Percentiles rank a stretch among this genome's conserved stretches.
phyloP scores from a whole-genome alignment of 495 filamentous ascomycete genomes.

The Aspergillus ostianus region DNA sequence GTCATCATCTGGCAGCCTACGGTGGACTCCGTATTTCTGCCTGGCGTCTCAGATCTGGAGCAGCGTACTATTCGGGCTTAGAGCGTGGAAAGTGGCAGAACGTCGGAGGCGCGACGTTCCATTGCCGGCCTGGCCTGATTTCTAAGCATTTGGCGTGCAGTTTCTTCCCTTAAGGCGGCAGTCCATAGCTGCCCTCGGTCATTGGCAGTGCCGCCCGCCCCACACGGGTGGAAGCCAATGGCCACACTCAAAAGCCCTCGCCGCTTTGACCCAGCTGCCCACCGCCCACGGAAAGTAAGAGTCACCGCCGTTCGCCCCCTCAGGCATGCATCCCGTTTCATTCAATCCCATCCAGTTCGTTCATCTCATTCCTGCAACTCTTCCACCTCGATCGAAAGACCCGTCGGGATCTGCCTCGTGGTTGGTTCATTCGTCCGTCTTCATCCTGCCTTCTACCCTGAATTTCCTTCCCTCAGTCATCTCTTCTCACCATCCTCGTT shows the following conservation, averaged over 20 bases:
- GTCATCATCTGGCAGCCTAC: no score
- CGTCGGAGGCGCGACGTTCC: slow-evolving; percentile 1
- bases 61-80: neutral
- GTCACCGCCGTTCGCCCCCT: neutral
- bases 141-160: slow-evolving; percentile 18
- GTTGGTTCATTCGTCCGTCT: neutral
- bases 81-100: slow-evolving; percentile 3
- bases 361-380: neutral
- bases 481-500: neutral
- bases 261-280: neutral
- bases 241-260: neutral
- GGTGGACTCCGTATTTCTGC: neutral
- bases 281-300: neutral
- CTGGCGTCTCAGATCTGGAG: neutral
- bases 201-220: slow-evolving; percentile 4
- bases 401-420: neutral
- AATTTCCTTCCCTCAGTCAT: neutral
- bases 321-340: neutral
- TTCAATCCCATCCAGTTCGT: neutral
- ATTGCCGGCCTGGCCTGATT: slow-evolving; percentile 19
- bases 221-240: neutral
- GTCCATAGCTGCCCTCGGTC: neutral
- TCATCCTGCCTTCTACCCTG: neutral
- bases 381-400: neutral
- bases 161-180: slow-evolving; percentile 7